phyloP scores from a whole-genome alignment of 345 rosid genomes.

The Eucalyptus pauciflora region DNA sequence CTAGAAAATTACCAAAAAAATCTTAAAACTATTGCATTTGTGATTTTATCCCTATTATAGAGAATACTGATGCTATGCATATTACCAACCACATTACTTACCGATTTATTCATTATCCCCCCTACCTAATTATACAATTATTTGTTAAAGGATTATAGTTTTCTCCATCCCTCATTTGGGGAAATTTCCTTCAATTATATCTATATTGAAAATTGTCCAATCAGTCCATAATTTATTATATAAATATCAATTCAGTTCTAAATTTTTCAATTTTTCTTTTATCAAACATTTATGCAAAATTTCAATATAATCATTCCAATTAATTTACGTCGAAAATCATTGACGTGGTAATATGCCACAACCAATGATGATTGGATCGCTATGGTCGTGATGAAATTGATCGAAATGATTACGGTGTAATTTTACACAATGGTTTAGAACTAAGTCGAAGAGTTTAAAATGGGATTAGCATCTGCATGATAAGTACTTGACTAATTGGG shows the following conservation, averaged over 20 bases:
- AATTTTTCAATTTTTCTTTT: not conserved
- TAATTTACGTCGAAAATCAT: accelerated
- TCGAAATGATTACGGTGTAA: accelerated
- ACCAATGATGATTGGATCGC: not conserved
- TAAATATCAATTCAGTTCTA: accelerated
- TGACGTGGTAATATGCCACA: not conserved
- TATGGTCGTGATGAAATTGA: not conserved
- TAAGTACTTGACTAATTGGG: not conserved
- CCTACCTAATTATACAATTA: not conserved
- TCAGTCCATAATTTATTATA: not conserved
- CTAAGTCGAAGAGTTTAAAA: not conserved
- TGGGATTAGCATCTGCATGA: accelerated
- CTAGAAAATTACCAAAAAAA: not conserved
- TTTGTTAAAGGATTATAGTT: not conserved
- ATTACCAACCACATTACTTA: not conserved
- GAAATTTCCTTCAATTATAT: not conserved
- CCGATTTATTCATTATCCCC: not conserved
- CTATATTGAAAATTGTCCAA: not conserved
- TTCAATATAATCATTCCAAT: accelerated
- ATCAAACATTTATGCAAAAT: not conserved
- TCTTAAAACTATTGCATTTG: not conserved
- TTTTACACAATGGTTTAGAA: accelerated
- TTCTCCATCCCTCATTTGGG: not conserved
- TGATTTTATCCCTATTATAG: not conserved
- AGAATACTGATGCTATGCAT: not conserved